Evolutionary conservation across 805 yeast genomes (phyloP).

Genomic region (Metschnikowia gelsemii): DNA sequence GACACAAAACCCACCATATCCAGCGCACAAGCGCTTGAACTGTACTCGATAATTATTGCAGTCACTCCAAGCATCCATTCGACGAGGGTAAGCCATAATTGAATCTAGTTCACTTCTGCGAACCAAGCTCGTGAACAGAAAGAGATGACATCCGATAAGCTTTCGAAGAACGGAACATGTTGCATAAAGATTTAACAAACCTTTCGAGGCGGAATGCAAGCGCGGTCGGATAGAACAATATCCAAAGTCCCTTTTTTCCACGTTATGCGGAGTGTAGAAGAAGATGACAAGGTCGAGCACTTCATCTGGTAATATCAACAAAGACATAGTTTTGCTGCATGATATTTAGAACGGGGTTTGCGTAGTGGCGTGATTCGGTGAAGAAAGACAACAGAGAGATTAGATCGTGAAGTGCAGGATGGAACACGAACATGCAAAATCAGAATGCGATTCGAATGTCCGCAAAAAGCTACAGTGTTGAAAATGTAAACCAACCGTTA

Average conservation of each 20-base stretch:
- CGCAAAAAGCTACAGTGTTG: neutral
- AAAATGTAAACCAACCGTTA: slow-evolving; percentile 8
- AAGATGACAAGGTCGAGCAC: slow-evolving; percentile 2
- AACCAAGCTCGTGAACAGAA: slow-evolving; percentile 26
- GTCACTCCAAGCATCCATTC: slow-evolving; percentile 24
- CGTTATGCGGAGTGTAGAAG: neutral
- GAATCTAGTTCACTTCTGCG: slow-evolving; percentile 30
- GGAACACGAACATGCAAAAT: no score
- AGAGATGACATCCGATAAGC: slow-evolving; percentile 23
- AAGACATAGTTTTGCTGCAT: slow-evolving; percentile 4
- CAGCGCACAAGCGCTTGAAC: slow-evolving; percentile 11
- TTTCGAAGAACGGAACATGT: slow-evolving; percentile 27
- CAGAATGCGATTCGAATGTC: no score
- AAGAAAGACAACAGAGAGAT: no score
- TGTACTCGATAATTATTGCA: slow-evolving; percentile 18
- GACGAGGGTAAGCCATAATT: slow-evolving; percentile 23
- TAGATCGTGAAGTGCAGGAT: no score
- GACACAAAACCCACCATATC: neutral
- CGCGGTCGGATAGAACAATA: neutral
- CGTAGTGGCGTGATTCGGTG: no score
- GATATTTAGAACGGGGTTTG: no score
- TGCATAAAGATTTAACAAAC: slow-evolving; percentile 23
- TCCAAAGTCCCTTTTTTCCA: neutral
- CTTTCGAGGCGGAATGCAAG: neutral
- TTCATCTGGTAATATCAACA: slow-evolving; percentile 12